Base-by-base conservation (phyloP, 306 rosid species). In the Rubus parviflorus region DNA sequence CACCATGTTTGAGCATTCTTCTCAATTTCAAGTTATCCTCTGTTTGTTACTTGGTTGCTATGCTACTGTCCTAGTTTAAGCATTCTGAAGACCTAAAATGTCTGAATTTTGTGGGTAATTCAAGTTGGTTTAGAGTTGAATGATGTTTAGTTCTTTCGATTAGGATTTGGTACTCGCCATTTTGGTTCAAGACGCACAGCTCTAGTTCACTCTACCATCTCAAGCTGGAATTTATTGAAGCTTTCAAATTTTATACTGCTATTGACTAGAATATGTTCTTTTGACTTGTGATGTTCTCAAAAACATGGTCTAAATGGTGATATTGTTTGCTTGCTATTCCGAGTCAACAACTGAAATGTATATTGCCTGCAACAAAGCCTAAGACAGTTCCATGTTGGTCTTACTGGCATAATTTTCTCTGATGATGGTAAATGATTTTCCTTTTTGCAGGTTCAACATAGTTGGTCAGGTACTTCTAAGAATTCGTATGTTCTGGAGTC, bases 381-480 rank as follows among this genome's bases (percentile, higher is more conserved):
- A 56, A 37, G 54, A 75, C 47, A 25, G 30, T 76, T 70, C 38
- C 62, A 65, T 48, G 51, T 69, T 78, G 66, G 58, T 51, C 63
- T 71, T 72, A 38, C 73, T 68, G 38, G 52, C 40, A 19, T 46
- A 7, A 49, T 52, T 52, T 73, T 41, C 66, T 67, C 88, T 87
- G 74, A 87, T 72, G 56, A 48, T 53, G 64, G 77, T 78, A 53
- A 19, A 78, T 80, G 79, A 19, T 72, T 87, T 72, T 76, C 54
- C 63, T 65, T 77, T 77, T 78, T 78, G 88, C 90, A 95, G 98
- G 97, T 95, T 95, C 92, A 92, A 92, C 87, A 92, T 95, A 78
- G 97, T 95, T 83, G 98, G 98, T 38, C 98, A 95, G 98, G 98
- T 95, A 90, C 63, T 79, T 79, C 76, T 72, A 70, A 69, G 81